phyloP scores from a whole-genome alignment of 805 yeast species.

The Jamesozyma piceae region DNA sequence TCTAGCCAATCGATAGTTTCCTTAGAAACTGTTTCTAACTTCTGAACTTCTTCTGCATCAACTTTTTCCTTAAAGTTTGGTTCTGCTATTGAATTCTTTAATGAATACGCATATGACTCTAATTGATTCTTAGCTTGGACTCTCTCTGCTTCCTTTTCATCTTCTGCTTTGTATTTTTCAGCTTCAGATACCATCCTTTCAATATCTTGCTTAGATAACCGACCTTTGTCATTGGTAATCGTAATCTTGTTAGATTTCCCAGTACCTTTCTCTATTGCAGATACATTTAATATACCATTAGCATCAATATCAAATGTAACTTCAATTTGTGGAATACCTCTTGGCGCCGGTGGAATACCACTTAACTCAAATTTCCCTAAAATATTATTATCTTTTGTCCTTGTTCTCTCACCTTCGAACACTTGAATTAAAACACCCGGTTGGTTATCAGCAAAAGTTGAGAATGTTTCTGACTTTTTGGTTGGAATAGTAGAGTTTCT shows the following conservation, averaged over 20 bases:
- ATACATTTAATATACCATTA: constrained; percentile 90
- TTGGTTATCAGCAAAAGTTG: constrained; percentile 94
- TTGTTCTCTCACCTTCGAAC: constrained; percentile 94
- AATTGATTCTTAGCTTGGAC: constrained; percentile 86
- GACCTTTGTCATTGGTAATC: constrained; percentile 96
- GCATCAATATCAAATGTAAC: constrained; percentile 95
- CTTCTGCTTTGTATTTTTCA: no score
- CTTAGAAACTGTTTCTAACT: constrained; percentile 65
- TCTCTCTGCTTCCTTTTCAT: constrained; percentile 85
- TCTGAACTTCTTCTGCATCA: constrained; percentile 53
- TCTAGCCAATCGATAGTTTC: constrained; percentile 86
- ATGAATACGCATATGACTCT: constrained; percentile 87
- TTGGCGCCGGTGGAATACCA: constrained; percentile 96
- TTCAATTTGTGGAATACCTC: no score
- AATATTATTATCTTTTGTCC: constrained; percentile 88
- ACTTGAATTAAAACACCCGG: constrained; percentile 97
- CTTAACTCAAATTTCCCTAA: constrained; percentile 92
- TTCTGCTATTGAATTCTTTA: constrained; percentile 72
- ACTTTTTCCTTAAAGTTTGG: constrained; percentile 70
- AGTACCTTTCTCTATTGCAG: constrained; percentile 94
- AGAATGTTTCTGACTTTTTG: constrained; percentile 91
- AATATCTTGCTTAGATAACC: constrained; percentile 91
- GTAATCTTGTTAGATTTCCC: constrained; percentile 94
- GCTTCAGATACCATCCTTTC: constrained; percentile 97
- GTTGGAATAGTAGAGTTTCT: constrained; percentile 95